phyloP scores from a whole-genome alignment of 2,329 filamentous ascomycete genomes.

The Ceratocystis papillata region DNA sequence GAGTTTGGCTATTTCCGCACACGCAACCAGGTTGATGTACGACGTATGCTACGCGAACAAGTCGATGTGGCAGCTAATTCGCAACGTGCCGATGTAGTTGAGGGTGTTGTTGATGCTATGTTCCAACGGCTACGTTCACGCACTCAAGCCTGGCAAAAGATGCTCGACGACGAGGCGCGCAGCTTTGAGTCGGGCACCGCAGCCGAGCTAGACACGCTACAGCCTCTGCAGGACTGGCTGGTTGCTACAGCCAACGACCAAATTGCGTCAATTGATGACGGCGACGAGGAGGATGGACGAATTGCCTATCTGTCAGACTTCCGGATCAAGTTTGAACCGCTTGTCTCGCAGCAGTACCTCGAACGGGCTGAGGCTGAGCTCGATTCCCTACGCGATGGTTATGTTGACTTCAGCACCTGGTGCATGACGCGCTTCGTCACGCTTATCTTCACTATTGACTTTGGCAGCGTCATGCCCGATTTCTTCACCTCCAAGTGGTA shows the following conservation, averaged over 20 bases:
- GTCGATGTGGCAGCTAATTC: slow-evolving; percentile 75
- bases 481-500: slow-evolving; percentile 95
- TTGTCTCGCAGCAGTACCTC: slow-evolving; percentile 71
- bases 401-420: slow-evolving; percentile 89
- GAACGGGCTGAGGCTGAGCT: slow-evolving; percentile 64
- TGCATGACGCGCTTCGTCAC: slow-evolving; percentile 79
- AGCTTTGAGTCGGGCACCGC: slow-evolving; percentile 52
- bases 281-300: slow-evolving; percentile 59
- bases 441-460: slow-evolving; percentile 84
- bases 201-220: slow-evolving; percentile 54
- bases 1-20: slow-evolving; percentile 86
- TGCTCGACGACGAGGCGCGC: slow-evolving; percentile 74
- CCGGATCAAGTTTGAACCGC: slow-evolving; percentile 66
- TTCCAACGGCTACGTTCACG: slow-evolving; percentile 73
- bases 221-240: slow-evolving; percentile 87
- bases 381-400: slow-evolving; percentile 69
- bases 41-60: slow-evolving; percentile 95
- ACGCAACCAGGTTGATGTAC: slow-evolving; percentile 84
- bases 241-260: slow-evolving; percentile 96
- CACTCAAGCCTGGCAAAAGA: slow-evolving; percentile 74
- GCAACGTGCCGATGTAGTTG: slow-evolving; percentile 76
- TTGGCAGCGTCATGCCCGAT: slow-evolving; percentile 67
- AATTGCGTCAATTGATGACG: slow-evolving; percentile 94
- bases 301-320: slow-evolving; percentile 79
- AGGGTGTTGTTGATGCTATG: slow-evolving; percentile 94